A percentile compares a stretch with the other conserved stretches of the same genome.
These are phyloP conservation scores for Gelatoporia subvermispora DNA, from an alignment of 768 basidiomycete species.

Conservation along the genomic window DNA sequence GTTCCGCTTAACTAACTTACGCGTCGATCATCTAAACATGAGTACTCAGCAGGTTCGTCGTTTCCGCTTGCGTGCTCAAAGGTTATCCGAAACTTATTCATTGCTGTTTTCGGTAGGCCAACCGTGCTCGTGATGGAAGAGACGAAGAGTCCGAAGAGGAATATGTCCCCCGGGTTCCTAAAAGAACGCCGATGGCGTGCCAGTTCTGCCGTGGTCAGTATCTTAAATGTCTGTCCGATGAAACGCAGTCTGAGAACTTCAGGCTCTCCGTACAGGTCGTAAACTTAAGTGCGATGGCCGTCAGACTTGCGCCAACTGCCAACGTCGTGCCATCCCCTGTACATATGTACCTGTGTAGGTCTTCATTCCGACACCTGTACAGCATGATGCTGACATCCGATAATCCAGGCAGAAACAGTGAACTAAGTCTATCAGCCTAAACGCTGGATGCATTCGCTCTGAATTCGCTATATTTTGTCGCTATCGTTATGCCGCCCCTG, in stretches of 20 bases:
- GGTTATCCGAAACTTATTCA: not conserved
- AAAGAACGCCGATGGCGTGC: slow-evolving; percentile 67
- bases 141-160: slow-evolving; percentile 23
- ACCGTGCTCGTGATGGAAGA: not conserved
- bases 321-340: slow-evolving; percentile 54
- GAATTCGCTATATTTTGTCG: no score
- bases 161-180: slow-evolving; percentile 27
- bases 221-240: slow-evolving; percentile 1
- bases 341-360: slow-evolving; percentile 63
- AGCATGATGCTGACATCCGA: no score
- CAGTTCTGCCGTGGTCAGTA: slow-evolving; percentile 64
- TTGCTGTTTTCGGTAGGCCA: not conserved
- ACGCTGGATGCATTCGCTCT: no score
- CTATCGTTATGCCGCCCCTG: no score
- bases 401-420: no score
- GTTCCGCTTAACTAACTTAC: not conserved
- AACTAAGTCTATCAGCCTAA: no score
- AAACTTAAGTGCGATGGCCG: slow-evolving; percentile 74
- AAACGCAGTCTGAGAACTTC: not conserved
- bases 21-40: not conserved
- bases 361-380: no score
- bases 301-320: slow-evolving; percentile 64
- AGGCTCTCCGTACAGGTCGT: slow-evolving; percentile 42
- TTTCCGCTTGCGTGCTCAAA: not conserved
- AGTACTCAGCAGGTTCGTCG: not conserved